A percentile compares a stretch with the other conserved stretches of the same genome.
Evolutionary conservation across 164 flowering plant species (phyloP).

Genomic region (Paratinospora sagittata): DNA sequence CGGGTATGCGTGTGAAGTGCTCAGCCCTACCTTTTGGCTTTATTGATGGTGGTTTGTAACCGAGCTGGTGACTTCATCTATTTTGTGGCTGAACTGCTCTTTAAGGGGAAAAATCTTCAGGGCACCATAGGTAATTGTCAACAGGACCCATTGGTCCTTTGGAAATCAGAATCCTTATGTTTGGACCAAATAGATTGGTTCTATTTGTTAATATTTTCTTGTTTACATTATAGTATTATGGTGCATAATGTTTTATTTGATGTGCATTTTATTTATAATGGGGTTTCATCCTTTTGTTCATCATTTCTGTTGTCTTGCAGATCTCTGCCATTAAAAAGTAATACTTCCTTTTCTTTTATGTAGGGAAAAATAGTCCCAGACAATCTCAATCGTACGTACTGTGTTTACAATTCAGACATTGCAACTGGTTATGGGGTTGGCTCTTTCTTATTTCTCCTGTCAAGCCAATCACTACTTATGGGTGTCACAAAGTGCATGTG

Average conservation of each 20-base stretch:
- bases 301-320: neutral
- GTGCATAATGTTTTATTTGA: neutral
- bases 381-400: slow-evolving; percentile 54
- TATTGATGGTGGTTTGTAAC: neutral
- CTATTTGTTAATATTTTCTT: neutral
- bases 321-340: neutral
- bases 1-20: neutral
- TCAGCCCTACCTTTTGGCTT: neutral
- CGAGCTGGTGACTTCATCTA: neutral
- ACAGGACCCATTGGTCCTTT: neutral
- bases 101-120: neutral
- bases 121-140: neutral
- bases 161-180: neutral
- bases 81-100: neutral
- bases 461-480: slow-evolving; percentile 87
- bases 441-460: slow-evolving; percentile 78
- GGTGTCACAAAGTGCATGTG: slow-evolving; percentile 96
- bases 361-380: slow-evolving; percentile 56
- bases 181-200: neutral
- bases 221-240: neutral
- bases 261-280: neutral
- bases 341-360: slow-evolving; percentile 7
- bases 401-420: slow-evolving; percentile 86
- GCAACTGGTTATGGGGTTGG: slow-evolving; percentile 99
- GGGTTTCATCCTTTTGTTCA: neutral